Percentiles rank a stretch among this genome's conserved stretches.
These are phyloP conservation scores for Aspergillus baeticus DNA, from an alignment of 495 filamentous ascomycete species.

Conservation along the genomic window DNA sequence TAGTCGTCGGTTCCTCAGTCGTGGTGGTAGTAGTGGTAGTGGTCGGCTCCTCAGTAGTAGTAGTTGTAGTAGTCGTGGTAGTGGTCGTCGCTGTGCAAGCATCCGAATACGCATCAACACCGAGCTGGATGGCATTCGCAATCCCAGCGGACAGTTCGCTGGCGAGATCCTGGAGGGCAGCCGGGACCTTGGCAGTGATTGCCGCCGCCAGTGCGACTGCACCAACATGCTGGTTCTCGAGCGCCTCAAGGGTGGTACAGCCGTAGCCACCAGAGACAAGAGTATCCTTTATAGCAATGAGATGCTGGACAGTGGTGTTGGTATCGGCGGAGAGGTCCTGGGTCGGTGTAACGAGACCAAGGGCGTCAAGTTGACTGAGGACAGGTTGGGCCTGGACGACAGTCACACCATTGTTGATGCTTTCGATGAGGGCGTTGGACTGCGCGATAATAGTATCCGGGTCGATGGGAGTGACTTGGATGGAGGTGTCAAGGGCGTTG, in stretches of 20 bases:
- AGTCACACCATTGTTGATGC: conserved; percentile 8
- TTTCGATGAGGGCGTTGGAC: neutral
- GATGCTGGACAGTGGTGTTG: conserved; percentile 26
- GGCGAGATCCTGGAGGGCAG: conserved; percentile 20
- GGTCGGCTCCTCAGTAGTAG: neutral
- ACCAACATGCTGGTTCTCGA: conserved; percentile 26
- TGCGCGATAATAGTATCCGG: neutral
- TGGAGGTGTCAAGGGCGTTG: neutral
- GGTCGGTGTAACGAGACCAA: conserved; percentile 28
- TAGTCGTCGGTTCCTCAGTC: neutral
- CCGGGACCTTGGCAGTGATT: conserved; percentile 30
- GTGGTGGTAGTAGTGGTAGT: conserved; percentile 4
- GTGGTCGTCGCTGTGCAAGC: neutral
- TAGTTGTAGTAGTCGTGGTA: conserved; percentile 4
- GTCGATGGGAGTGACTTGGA: neutral
- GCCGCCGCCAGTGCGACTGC: conserved; percentile 27
- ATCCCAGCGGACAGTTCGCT: conserved; percentile 23
- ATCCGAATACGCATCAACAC: conserved; percentile 18
- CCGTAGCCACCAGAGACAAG: conserved; percentile 32
- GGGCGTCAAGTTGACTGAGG: conserved; percentile 26
- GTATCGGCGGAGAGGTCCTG: conserved; percentile 26
- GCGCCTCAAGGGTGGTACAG: conserved; percentile 14
- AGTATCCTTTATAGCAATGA: conserved; percentile 29
- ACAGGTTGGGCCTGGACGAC: conserved; percentile 13
- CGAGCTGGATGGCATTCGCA: conserved; percentile 28